Percentiles rank a stretch among this genome's conserved stretches.
These are phyloP conservation scores for Pezizomycotina sp. DNA, from an alignment of 2,329 filamentous ascomycete species.

Conservation along the genomic window DNA sequence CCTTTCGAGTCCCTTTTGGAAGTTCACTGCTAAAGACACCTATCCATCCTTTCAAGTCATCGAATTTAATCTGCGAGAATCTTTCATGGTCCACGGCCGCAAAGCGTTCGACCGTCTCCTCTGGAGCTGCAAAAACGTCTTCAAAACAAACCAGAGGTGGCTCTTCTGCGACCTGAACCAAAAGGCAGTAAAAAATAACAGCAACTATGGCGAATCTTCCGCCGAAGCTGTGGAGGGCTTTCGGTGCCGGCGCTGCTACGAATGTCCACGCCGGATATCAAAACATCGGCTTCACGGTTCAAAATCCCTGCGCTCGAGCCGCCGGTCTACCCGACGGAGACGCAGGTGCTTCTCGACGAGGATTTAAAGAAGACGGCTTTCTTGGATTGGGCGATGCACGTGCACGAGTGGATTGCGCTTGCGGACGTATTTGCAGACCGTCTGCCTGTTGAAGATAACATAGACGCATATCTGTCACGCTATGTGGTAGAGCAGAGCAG, in stretches of 20 bases:
- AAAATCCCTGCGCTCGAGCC: constrained; percentile 29
- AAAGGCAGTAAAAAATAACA: constrained; percentile 28
- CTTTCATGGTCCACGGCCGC: constrained; percentile 67
- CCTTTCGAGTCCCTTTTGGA: constrained; percentile 10
- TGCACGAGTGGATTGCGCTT: constrained; percentile 64
- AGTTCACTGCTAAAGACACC: constrained; percentile 6
- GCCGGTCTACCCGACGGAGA: constrained; percentile 25
- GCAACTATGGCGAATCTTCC: not conserved
- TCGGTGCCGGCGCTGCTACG: constrained; percentile 6
- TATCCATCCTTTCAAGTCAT: constrained; percentile 40
- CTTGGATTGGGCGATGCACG: constrained; percentile 45
- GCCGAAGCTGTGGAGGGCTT: no score
- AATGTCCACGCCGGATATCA: constrained; percentile 1
- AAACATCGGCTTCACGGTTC: no score
- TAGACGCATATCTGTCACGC: constrained; percentile 50
- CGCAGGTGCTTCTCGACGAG: no score
- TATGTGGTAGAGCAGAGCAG: constrained; percentile 8
- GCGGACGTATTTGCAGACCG: constrained; percentile 48
- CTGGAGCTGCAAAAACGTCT: constrained; percentile 63
- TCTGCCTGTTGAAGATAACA: constrained; percentile 38
- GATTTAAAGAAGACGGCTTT: constrained; percentile 38
- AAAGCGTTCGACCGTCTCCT: constrained; percentile 63
- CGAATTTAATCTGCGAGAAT: constrained; percentile 54
- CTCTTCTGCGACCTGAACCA: constrained; percentile 51
- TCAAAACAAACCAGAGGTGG: constrained; percentile 55